These are phyloP conservation scores for Hyphodiscus hymeniophilus DNA, from an alignment of 495 filamentous ascomycete species.

Conservation along the genomic window DNA sequence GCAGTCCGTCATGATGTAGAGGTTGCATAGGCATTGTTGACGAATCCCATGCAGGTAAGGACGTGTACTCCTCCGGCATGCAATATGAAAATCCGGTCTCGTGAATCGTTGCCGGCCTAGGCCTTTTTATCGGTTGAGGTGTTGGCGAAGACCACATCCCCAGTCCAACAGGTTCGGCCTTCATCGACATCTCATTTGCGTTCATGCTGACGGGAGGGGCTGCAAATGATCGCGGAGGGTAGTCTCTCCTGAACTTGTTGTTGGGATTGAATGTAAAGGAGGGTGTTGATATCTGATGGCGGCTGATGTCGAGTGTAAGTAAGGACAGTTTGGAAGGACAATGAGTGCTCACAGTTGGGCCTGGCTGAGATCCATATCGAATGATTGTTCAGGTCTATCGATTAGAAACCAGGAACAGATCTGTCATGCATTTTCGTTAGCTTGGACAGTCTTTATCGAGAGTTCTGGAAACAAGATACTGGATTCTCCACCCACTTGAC, in stretches of 20 bases:
- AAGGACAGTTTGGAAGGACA: slow-evolving; percentile 1
- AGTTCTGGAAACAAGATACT: slow-evolving; percentile 14
- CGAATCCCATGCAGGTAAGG: slow-evolving; percentile 46
- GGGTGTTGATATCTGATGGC: slow-evolving; percentile 23
- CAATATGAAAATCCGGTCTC: slow-evolving; percentile 49
- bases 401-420: slow-evolving; percentile 9
- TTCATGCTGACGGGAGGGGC: slow-evolving; percentile 23
- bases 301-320: slow-evolving; percentile 17
- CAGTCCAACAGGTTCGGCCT: slow-evolving; percentile 17
- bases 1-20: slow-evolving; percentile 34
- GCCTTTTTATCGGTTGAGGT: slow-evolving; percentile 17
- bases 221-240: slow-evolving; percentile 21
- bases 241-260: slow-evolving; percentile 24
- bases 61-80: slow-evolving; percentile 39
- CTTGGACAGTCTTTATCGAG: slow-evolving; percentile 13
- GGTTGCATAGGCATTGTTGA: slow-evolving; percentile 42
- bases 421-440: slow-evolving; percentile 20
- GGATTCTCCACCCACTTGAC: slow-evolving; percentile 8
- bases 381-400: slow-evolving; percentile 14
- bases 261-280: slow-evolving; percentile 24
- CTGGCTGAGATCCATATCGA: slow-evolving; percentile 24
- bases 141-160: slow-evolving; percentile 24
- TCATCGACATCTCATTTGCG: slow-evolving; percentile 19
- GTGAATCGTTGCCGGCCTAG: slow-evolving; percentile 48
- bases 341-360: slow-evolving; percentile 20